These are phyloP conservation scores for Botrytis byssoidea DNA, from an alignment of 2,329 filamentous ascomycete genomes.

Conservation along the genomic window DNA sequence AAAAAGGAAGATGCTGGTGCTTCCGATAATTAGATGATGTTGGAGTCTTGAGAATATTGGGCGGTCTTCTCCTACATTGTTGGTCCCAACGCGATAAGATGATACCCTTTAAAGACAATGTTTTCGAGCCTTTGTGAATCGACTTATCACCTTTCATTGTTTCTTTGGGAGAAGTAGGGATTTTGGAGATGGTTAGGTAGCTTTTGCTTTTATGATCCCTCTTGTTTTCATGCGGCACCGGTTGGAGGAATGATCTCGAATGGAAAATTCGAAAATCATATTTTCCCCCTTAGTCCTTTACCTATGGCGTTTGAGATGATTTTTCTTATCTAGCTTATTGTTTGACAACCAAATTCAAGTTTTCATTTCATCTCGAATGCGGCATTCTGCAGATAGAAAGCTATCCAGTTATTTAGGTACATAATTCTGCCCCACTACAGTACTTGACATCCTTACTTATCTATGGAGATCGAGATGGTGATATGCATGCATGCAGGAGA, in stretches of 20 bases:
- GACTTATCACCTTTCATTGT: constrained; percentile 27
- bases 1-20: constrained; percentile 43
- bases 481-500: constrained; percentile 7
- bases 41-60: constrained; percentile 31
- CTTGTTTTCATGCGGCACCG: constrained; percentile 1
- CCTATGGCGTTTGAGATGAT: constrained; percentile 10
- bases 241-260: constrained; percentile 9
- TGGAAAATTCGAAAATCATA: not conserved
- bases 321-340: not conserved
- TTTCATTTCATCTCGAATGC: not conserved
- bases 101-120: constrained; percentile 35
- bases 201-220: constrained; percentile 16
- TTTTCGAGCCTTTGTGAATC: constrained; percentile 36
- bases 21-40: constrained; percentile 35
- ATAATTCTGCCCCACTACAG: not conserved
- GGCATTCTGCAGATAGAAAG: not conserved
- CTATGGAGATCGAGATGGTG: not conserved
- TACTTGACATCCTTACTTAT: not conserved
- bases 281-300: not conserved
- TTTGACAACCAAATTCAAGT: not conserved
- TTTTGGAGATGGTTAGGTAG: constrained; percentile 19
- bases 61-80: constrained; percentile 31
- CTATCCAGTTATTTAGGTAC: not conserved
- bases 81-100: constrained; percentile 33
- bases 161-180: constrained; percentile 11